phyloP scores from a whole-genome alignment of 225 moss, liverwort and hornwort species.

The Marchantia paleacea region DNA sequence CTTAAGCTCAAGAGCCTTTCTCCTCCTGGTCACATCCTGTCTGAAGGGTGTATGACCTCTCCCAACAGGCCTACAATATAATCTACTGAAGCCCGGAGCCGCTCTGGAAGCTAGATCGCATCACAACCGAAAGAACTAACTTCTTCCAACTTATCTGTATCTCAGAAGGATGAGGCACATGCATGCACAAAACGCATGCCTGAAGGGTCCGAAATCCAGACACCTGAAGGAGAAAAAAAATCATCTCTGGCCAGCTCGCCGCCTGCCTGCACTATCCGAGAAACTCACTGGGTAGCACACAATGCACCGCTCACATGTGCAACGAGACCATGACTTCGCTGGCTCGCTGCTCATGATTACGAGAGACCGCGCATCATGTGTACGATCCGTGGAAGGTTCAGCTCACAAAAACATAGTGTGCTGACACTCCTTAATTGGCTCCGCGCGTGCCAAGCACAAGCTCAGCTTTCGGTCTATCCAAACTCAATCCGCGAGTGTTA shows the following conservation, averaged over 20 bases:
- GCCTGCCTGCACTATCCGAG: not conserved
- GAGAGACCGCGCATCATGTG: not conserved
- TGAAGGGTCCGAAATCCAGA: not conserved
- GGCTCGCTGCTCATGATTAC: not conserved
- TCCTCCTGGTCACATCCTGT: no score
- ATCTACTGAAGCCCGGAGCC: no score
- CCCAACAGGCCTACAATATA: no score
- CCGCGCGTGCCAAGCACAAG: not conserved
- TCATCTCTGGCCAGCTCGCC: no score
- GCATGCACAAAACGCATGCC: not conserved
- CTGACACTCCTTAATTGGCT: not conserved
- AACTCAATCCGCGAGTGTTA: conserved; percentile 2
- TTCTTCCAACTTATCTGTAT: no score
- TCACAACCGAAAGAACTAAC: no score
- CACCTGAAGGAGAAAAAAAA: not conserved
- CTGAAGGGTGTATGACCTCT: no score
- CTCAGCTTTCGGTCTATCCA: conserved; percentile 2
- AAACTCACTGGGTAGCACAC: not conserved
- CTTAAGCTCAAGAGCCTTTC: no score
- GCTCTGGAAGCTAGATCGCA: no score
- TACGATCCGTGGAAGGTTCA: not conserved
- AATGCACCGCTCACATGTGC: not conserved
- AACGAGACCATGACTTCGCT: not conserved
- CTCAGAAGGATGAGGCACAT: no score
- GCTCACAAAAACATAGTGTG: not conserved